Conservation (phyloP, 352 stramenopile species). For the Pythium guiyangense region DNA sequence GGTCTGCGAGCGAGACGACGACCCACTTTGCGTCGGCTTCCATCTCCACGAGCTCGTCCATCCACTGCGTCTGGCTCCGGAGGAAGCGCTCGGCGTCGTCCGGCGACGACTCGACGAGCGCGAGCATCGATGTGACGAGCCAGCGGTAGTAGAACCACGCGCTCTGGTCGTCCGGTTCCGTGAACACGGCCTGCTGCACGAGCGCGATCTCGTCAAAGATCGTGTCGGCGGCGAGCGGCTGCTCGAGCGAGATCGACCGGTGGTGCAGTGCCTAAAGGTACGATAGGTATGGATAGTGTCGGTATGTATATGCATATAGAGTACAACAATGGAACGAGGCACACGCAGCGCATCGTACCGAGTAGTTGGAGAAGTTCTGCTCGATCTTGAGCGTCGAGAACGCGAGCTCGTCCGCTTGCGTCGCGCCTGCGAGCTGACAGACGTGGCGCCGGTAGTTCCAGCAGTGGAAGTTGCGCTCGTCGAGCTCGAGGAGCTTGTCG, state of each 20-base stretch:
- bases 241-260: conserved; percentile 45
- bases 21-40: conserved; percentile 73
- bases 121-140: conserved; percentile 81
- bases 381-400: conserved; percentile 96
- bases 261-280: conserved; percentile 55
- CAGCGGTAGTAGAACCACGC: conserved; percentile 98
- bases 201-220: conserved; percentile 75
- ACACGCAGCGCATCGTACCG: conserved; percentile 37
- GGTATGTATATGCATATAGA: neutral
- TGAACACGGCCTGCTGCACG: conserved; percentile 96
- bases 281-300: neutral
- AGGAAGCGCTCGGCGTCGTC: conserved; percentile 42
- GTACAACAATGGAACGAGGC: too few relatives aligned
- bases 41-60: conserved; percentile 81
- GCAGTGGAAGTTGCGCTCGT: conserved; percentile 99
- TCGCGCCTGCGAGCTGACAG: conserved; percentile 43
- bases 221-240: conserved; percentile 42
- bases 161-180: conserved; percentile 98
- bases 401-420: conserved; percentile 79
- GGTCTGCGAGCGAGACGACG: conserved; percentile 52
- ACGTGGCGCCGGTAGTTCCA: conserved; percentile 96
- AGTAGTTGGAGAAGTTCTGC: conserved; percentile 99
- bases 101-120: conserved; percentile 38
- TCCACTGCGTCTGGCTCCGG: conserved; percentile 71
- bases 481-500: conserved; percentile 79